Conservation (phyloP, 805 yeast species). For the Candida anglica region DNA sequence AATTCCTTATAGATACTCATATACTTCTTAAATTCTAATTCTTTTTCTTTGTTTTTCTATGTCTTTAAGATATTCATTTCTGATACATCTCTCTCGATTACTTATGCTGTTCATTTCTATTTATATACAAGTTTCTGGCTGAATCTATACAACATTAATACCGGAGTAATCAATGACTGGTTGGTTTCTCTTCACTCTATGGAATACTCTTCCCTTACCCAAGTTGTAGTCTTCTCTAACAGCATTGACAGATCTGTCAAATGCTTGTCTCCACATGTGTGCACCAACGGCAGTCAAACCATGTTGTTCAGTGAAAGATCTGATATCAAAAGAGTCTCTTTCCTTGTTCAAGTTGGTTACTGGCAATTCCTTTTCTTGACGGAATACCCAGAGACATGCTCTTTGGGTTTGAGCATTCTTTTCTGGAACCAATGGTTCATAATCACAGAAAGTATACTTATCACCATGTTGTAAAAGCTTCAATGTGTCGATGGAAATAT, state of each 20-base stretch:
- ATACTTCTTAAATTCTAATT: no score
- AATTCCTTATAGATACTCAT: no score
- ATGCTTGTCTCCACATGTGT: constrained; percentile 82
- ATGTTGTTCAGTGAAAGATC: constrained; percentile 56
- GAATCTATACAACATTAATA: constrained; percentile 4
- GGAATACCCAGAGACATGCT: constrained; percentile 84
- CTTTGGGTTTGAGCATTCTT: constrained; percentile 82
- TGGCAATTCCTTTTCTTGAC: constrained; percentile 45
- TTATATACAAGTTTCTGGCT: no score
- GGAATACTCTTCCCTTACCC: constrained; percentile 71
- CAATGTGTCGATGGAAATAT: constrained; percentile 50
- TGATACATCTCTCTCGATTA: no score
- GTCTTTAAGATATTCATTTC: no score
- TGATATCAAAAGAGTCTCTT: constrained; percentile 63
- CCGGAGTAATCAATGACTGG: constrained; percentile 16
- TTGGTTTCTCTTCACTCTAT: constrained; percentile 46
- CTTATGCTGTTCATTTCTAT: no score
- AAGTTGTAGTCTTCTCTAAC: constrained; percentile 74
- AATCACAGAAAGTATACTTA: constrained; percentile 42
- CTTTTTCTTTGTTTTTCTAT: no score
- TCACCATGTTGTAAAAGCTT: constrained; percentile 32
- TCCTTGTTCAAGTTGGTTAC: constrained; percentile 15
- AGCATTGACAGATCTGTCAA: constrained; percentile 68
- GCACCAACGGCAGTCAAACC: constrained; percentile 81
- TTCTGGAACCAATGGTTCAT: constrained; percentile 84